Percentiles rank a stretch among this genome's conserved stretches.
Evolutionary conservation across 805 yeast species (phyloP).

Genomic region (Pichia nanzhaoensis): DNA sequence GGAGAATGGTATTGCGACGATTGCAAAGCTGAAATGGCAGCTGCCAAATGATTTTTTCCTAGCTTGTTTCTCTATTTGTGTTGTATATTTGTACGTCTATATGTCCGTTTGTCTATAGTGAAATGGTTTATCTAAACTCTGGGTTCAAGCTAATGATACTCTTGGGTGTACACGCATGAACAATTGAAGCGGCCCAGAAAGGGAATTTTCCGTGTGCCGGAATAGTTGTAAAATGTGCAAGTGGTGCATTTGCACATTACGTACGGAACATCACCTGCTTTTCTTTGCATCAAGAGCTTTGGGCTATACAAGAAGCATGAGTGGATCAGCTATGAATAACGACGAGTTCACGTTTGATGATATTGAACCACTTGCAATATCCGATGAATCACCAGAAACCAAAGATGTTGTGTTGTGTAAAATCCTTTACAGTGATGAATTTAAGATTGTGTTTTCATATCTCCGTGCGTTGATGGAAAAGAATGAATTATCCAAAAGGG

Average conservation of each 20-base stretch:
- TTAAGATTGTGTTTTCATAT: constrained; percentile 51
- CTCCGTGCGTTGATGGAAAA: constrained; percentile 51
- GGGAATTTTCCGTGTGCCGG: constrained; percentile 1
- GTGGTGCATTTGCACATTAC: too few relatives aligned
- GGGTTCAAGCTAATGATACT: too few relatives aligned
- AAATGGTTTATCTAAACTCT: too few relatives aligned
- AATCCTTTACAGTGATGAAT: constrained; percentile 69
- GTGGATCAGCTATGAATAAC: constrained; percentile 2
- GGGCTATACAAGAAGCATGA: too few relatives aligned
- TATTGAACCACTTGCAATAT: constrained; percentile 13
- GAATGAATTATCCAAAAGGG: constrained; percentile 64
- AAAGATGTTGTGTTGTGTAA: constrained; percentile 39
- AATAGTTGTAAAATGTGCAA: too few relatives aligned
- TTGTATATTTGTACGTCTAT: background rate
- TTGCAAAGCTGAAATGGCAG: constrained; percentile 34
- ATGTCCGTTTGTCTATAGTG: too few relatives aligned
- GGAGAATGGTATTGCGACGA: constrained; percentile 80
- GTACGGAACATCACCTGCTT: too few relatives aligned
- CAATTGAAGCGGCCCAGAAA: constrained; percentile 6
- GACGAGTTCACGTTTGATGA: constrained; percentile 14
- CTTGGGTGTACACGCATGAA: background rate
- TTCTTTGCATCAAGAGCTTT: too few relatives aligned
- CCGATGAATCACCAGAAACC: constrained; percentile 5
- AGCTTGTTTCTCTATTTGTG: background rate
- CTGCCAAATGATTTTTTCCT: background rate